These are phyloP conservation scores for Anisodus acutangulus DNA, from an alignment of 257 asterid genomes.

Conservation along the genomic window DNA sequence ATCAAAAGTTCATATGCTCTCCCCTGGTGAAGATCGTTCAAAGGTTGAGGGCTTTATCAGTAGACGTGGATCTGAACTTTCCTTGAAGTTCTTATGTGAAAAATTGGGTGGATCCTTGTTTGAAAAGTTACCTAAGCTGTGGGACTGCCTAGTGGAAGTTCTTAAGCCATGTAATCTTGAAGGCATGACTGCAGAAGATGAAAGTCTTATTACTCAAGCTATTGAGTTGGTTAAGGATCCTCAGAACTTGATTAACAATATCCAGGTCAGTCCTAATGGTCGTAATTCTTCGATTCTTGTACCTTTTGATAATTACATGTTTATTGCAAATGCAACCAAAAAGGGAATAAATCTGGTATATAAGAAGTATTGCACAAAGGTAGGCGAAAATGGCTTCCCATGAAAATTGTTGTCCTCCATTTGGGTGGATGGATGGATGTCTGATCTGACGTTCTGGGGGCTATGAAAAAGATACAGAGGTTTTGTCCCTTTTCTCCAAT, in stretches of 20 bases:
- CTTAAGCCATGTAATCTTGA: constrained; percentile 78
- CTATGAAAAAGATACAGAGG: not conserved
- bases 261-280: constrained; percentile 63
- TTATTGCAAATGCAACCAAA: constrained; percentile 20
- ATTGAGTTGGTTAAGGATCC: constrained; percentile 74
- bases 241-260: constrained; percentile 86
- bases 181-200: constrained; percentile 64
- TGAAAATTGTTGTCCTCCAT: not conserved
- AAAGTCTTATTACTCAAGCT: constrained; percentile 63
- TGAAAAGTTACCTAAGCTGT: constrained; percentile 85
- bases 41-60: constrained; percentile 88
- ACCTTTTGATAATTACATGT: not conserved
- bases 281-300: constrained; percentile 10
- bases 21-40: constrained; percentile 86
- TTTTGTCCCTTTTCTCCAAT: not conserved
- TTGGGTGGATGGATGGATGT: not conserved
- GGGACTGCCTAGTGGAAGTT: constrained; percentile 96
- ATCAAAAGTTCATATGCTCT: constrained; percentile 67
- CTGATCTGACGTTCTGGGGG: not conserved
- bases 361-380: not conserved
- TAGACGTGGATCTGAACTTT: constrained; percentile 97
- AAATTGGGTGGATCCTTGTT: constrained; percentile 84
- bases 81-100: constrained; percentile 80
- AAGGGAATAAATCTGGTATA: not conserved
- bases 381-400: constrained; percentile 13